phyloP scores from a whole-genome alignment of 2,329 filamentous ascomycete species.

The Paecilomyces fulvus region DNA sequence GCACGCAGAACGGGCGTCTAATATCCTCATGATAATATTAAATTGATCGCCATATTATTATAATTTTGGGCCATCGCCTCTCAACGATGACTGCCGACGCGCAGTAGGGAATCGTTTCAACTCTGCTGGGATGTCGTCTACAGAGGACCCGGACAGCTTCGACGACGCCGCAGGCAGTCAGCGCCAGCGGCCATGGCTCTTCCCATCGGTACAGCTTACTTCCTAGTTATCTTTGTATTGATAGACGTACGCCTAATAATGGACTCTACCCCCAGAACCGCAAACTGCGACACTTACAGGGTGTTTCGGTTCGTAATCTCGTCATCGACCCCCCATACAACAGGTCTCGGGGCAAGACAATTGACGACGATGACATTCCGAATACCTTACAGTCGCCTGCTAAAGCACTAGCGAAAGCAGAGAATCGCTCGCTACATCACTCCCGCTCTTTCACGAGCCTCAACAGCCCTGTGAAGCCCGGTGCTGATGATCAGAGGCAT shows the following conservation, averaged over 20 bases:
- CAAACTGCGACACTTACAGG: slow-evolving; percentile 77
- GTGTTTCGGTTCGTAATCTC: slow-evolving; percentile 79
- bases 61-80: neutral
- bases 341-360: slow-evolving; percentile 50
- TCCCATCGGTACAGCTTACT: slow-evolving; percentile 28
- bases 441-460: slow-evolving; percentile 53
- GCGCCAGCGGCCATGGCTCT: slow-evolving; percentile 10
- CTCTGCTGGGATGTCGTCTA: slow-evolving; percentile 13
- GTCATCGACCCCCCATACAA: slow-evolving; percentile 51
- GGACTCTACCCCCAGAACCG: slow-evolving; percentile 56
- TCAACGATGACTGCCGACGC: slow-evolving; percentile 11
- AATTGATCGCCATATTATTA: neutral
- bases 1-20: slow-evolving; percentile 2
- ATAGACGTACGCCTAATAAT: slow-evolving; percentile 10
- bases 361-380: slow-evolving; percentile 67
- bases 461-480: slow-evolving; percentile 15
- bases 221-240: slow-evolving; percentile 20
- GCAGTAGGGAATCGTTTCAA: slow-evolving; percentile 6
- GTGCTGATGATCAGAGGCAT: slow-evolving; percentile 10
- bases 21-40: slow-evolving; percentile 2
- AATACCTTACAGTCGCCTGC: slow-evolving; percentile 57
- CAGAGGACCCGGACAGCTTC: slow-evolving; percentile 9
- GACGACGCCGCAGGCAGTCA: slow-evolving; percentile 9
- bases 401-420: slow-evolving; percentile 52
- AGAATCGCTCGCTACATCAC: slow-evolving; percentile 43